Base-by-base conservation (phyloP, 2,329 filamentous ascomycete genomes). In the Sporothrix humicola region DNA sequence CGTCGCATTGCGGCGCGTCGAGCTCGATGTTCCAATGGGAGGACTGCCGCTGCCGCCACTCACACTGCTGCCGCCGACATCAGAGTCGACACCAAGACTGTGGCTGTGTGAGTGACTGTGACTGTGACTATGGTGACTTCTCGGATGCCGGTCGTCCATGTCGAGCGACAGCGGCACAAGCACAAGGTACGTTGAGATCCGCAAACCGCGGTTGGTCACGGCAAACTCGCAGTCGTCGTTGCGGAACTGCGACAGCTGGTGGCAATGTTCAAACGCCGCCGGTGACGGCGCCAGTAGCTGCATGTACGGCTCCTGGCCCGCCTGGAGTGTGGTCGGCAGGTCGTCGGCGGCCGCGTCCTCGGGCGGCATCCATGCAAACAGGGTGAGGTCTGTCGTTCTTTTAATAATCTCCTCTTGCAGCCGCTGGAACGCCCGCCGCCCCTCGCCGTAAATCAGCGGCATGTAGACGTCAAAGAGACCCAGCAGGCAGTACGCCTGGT, bases 361-460 rank as follows among this genome's bases (percentile, higher is more conserved):
- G 9, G 58, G 10, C 2, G 72, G 65, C 70, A 69, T 26, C 73
- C 74, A 74, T 20, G 73, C 75, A 42, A 77, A 70, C 31, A 74
- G 31, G 0, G 74, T 73, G 12, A 76, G 52, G 71, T 77, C 74
- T 0, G 72, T 73, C 1, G 26, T 66, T 1, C 31, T 37, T 23
- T 73, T 68, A 15, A 74, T 20, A 6, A 77, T 77, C 31, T 74
- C 73, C n/a, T 75, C 69, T 42, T 76, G 76, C 44, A 77, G 72
- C 2, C 76, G 72, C 31, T 70, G 50, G 20, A 77, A 77, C 0
- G 77, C 77, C 13, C 46, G 72, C 1, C 37, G 12, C 7, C 77
- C 76, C 58, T 78, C 77, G 42, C 76, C 77, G 44, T 78, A 78
- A 12, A 76, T 70, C 8, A 75, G 58, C 8, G 74, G 74, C 75